phyloP scores from a whole-genome alignment of 2,329 filamentous ascomycete species.

The Cadophora malorum region DNA sequence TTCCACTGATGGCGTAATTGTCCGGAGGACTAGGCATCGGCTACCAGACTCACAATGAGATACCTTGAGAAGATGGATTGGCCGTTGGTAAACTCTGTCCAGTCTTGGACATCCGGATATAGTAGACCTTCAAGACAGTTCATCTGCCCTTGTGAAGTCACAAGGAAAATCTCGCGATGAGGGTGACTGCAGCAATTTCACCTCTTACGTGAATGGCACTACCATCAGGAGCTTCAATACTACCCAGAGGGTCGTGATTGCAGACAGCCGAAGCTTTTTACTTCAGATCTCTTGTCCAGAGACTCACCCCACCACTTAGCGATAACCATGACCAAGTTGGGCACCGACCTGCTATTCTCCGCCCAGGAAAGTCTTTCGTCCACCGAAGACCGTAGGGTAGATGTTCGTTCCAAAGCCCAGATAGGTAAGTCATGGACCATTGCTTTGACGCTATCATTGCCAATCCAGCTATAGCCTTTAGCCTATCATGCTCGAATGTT shows the following conservation, averaged over 20 bases:
- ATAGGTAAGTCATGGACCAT: background rate
- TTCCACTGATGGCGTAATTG: too few species aligned
- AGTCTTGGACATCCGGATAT: background rate
- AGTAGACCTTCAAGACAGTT: background rate
- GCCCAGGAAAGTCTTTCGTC: too few species aligned
- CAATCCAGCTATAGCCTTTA: background rate
- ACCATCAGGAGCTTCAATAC: too few species aligned
- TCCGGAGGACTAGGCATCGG: too few species aligned
- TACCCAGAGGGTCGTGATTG: too few species aligned
- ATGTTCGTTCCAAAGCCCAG: background rate
- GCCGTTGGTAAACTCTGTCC: too few species aligned
- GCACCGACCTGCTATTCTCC: background rate
- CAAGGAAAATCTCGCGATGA: too few species aligned
- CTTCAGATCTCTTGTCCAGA: background rate
- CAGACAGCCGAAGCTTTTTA: too few species aligned
- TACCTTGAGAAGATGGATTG: too few species aligned
- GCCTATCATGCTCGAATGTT: background rate
- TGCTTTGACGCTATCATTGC: background rate
- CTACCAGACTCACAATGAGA: too few species aligned
- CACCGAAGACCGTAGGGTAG: background rate
- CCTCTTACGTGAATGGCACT: background rate
- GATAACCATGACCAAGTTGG: background rate
- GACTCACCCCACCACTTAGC: background rate
- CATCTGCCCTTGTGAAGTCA: too few species aligned
- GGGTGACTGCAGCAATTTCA: background rate